A percentile compares a stretch with the other conserved stretches of the same genome.
phyloP scores from a whole-genome alignment of 148 eudicot species.

The Rhododendron henanense region DNA sequence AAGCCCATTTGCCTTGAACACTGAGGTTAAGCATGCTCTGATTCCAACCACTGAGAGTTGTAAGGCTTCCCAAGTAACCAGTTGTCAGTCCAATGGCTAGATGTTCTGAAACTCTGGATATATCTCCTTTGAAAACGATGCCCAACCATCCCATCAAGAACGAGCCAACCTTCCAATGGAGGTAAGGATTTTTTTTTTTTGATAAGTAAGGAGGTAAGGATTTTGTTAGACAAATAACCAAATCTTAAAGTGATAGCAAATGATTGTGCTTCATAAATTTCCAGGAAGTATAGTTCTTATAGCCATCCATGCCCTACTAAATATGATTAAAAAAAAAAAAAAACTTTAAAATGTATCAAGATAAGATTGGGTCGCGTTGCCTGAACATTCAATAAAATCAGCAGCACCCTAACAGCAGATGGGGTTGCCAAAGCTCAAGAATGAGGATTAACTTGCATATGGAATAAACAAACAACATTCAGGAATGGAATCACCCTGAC shows the following conservation, averaged over 20 bases:
- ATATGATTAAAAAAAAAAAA: neutral
- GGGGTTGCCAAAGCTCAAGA: neutral
- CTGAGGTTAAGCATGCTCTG: slow-evolving; percentile 91
- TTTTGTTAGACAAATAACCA: neutral
- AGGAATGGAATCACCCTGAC: neutral
- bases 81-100: slow-evolving; percentile 77
- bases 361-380: neutral
- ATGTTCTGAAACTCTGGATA: slow-evolving; percentile 49
- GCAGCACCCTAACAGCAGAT: neutral
- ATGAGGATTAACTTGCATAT: neutral
- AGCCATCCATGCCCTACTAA: neutral
- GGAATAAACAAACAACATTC: neutral
- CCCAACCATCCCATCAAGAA: slow-evolving; percentile 99
- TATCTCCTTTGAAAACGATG: slow-evolving; percentile 68
- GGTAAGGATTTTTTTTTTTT: neutral
- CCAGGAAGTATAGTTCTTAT: neutral
- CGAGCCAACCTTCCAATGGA: slow-evolving; percentile 63
- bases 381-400: neutral
- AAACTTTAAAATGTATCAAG: neutral
- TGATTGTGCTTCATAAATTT: neutral
- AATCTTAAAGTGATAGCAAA: neutral
- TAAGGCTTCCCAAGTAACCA: slow-evolving; percentile 93
- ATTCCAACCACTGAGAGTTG: slow-evolving; percentile 98
- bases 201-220: neutral
- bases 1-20: slow-evolving; percentile 70